Evolutionary conservation across 345 rosid genomes (phyloP).

Genomic region (Gossypium sturtianum): DNA sequence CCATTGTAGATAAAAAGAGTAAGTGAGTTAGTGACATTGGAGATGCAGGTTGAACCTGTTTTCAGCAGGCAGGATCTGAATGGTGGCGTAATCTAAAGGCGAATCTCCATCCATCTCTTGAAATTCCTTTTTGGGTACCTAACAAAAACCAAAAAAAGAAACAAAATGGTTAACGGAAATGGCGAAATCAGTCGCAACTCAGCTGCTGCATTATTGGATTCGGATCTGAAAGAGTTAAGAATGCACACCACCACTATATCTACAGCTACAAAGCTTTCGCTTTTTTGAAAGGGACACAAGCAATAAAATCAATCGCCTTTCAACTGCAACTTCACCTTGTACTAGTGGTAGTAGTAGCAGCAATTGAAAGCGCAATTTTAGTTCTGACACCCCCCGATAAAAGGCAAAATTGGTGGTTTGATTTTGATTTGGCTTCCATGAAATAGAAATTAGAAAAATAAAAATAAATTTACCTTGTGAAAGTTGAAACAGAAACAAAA

Average conservation of each 20-base stretch:
- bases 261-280: background rate
- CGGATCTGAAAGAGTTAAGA: background rate
- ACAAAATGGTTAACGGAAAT: background rate
- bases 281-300: background rate
- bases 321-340: background rate
- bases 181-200: background rate
- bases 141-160: background rate
- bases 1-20: background rate
- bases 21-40: background rate
- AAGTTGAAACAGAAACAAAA: background rate
- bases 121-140: background rate
- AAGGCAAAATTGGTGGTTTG: background rate
- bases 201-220: background rate
- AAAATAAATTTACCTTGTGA: background rate
- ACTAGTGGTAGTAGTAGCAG: background rate
- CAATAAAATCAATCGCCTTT: background rate
- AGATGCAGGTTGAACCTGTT: slow-evolving; percentile 29
- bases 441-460: background rate
- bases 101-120: slow-evolving; percentile 32
- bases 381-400: background rate
- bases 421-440: background rate
- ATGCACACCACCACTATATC: background rate
- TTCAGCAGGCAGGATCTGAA: slow-evolving; percentile 39
- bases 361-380: background rate
- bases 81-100: slow-evolving; percentile 41